A percentile compares a stretch with the other conserved stretches of the same genome.
These are phyloP conservation scores for Pichia cephalocereana DNA, from an alignment of 805 yeast species.

Conservation along the genomic window DNA sequence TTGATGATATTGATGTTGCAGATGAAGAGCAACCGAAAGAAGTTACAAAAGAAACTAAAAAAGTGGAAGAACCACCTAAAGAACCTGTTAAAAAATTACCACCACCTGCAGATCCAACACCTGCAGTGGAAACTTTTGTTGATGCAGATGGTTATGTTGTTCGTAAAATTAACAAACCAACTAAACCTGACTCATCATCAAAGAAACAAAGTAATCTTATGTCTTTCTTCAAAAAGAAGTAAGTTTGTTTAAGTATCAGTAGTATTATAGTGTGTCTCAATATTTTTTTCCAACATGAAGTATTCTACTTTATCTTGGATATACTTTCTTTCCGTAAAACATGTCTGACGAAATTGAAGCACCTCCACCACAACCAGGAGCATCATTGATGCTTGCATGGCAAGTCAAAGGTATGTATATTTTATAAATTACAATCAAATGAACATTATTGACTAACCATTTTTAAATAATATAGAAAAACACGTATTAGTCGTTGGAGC, in stretches of 20 bases:
- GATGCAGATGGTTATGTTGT: slow-evolving; percentile 27
- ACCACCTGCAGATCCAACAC: background rate
- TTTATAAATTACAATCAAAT: background rate
- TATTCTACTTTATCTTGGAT: too few relatives aligned
- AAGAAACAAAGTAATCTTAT: slow-evolving; percentile 21
- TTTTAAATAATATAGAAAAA: slow-evolving; percentile 23
- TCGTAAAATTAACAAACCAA: slow-evolving; percentile 2
- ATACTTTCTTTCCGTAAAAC: background rate
- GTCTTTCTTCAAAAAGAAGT: slow-evolving; percentile 25
- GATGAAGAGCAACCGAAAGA: slow-evolving; percentile 1
- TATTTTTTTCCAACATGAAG: too few relatives aligned
- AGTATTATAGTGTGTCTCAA: background rate
- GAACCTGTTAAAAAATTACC: background rate
- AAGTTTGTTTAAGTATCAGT: background rate
- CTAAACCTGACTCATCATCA: background rate
- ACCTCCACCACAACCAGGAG: slow-evolving; percentile 28
- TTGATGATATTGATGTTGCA: slow-evolving; percentile 9
- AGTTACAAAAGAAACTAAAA: background rate
- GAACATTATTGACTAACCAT: background rate
- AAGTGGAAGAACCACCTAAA: background rate
- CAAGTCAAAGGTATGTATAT: slow-evolving; percentile 45
- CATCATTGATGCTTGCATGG: slow-evolving; percentile 64
- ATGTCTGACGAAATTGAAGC: background rate
- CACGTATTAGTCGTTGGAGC: slow-evolving; percentile 72
- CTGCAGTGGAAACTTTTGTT: slow-evolving; percentile 17